Conservation (phyloP, 1,284 basidiomycete species). For the Polyporus tsugae region DNA sequence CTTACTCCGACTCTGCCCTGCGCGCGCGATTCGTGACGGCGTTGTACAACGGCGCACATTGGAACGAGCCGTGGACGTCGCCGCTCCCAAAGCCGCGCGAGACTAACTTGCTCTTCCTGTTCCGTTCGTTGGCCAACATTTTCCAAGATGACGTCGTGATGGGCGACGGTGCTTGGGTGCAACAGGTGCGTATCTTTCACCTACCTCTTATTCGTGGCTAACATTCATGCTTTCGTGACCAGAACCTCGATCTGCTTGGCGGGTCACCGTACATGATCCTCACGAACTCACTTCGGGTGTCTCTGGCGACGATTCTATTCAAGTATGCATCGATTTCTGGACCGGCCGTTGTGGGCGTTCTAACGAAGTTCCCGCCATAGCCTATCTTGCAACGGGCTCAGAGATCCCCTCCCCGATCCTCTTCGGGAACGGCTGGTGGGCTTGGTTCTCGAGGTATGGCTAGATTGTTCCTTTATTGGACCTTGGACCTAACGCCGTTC, state of each 20-base stretch:
- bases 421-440: slow-evolving; percentile 49
- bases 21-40: slow-evolving; percentile 65
- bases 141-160: slow-evolving; percentile 64
- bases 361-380: slow-evolving; percentile 45
- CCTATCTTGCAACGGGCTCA: slow-evolving; percentile 66
- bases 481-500: slow-evolving; percentile 15
- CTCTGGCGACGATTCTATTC: slow-evolving; percentile 80
- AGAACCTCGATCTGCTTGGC: slow-evolving; percentile 65
- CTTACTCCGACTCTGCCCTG: slow-evolving; percentile 54
- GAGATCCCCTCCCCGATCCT: slow-evolving; percentile 46
- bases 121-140: slow-evolving; percentile 85
- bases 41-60: slow-evolving; percentile 77
- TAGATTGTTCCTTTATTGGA: slow-evolving; percentile 11
- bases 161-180: slow-evolving; percentile 58
- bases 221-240: slow-evolving; percentile 20
- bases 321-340: slow-evolving; percentile 63
- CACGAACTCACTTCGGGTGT: slow-evolving; percentile 76
- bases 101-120: slow-evolving; percentile 86
- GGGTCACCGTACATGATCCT: slow-evolving; percentile 61
- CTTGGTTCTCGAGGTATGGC: slow-evolving; percentile 57
- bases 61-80: slow-evolving; percentile 61
- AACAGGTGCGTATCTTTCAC: slow-evolving; percentile 50
- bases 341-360: not conserved
- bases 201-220: not conserved
- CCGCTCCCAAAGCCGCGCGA: slow-evolving; percentile 76